Evolutionary conservation across 1,284 basidiomycete species (phyloP), one percentile per base, ranked within the genome.

Genomic region (Malassezia equina): DNA sequence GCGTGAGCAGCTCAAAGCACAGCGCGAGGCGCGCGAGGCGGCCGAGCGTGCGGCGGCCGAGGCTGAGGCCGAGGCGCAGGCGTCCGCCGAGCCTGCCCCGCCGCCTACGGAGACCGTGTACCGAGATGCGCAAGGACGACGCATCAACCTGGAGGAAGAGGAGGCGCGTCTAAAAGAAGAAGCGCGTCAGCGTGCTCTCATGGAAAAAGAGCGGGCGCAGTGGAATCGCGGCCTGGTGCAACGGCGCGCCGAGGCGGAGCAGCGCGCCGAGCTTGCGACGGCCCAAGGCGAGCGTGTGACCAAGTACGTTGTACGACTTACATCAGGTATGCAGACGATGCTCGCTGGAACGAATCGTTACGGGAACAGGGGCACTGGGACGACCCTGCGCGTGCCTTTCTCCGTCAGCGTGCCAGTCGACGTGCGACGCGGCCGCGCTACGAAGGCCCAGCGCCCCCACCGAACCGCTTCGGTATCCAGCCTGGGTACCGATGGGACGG

Each of bases 401-500:
- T 96, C 57, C 86, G 86, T 44, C 62, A 64, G 27, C 34, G 65
- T 6, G 39, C 31, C 3, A 32, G 47, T 13, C 50, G 25, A 4
- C 55, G 55, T 5, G 45, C 24, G 4, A 31, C 86, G 83, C 86
- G 86, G 79, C 85, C 85, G 71, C 79, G 85, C 69, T 98, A 96
- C 75, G 80, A 78, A 24, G 90, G 90, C 7, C 86, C 90, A 0
- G 81, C 84, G 2, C 90, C 88, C 1, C 85, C 90, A 15, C 90
- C 91, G 7, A 98, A 99, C 78, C 83, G 93, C 8, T 98, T 93
- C 75, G 85, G 85, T 23, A 95, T 99, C 62, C 84, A 82, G 52
- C 94, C 93, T 11, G 93, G 93, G 0, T 91, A 91, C 73, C 81
- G 93, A 64, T 98, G 91, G 93, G 93, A 96, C 47, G 74, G 75